phyloP scores from a whole-genome alignment of 2,329 filamentous ascomycete species.

The Pezicula carpinea region DNA sequence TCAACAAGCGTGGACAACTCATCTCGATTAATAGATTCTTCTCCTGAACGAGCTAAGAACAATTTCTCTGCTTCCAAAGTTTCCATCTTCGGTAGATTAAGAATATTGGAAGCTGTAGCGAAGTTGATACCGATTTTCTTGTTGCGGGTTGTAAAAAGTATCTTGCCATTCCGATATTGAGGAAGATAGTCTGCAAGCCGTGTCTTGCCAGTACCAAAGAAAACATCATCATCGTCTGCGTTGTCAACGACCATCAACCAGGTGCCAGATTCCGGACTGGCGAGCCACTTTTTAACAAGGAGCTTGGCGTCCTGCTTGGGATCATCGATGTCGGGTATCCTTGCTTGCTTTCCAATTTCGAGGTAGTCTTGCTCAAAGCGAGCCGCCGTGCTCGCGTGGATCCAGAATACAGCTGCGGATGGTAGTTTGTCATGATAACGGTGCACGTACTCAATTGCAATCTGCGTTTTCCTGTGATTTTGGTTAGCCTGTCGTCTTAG shows the following conservation, averaged over 20 bases:
- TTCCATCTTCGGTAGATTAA: conserved; percentile 1
- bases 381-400: conserved; percentile 6
- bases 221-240: conserved; percentile 23
- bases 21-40: neutral
- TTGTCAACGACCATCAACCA: conserved; percentile 34
- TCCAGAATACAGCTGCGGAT: conserved; percentile 30
- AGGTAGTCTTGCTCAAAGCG: neutral
- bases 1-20: neutral
- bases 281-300: neutral
- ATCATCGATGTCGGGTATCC: neutral
- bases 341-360: neutral
- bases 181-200: neutral
- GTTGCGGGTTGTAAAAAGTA: conserved; percentile 4
- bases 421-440: conserved; percentile 13
- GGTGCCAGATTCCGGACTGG: neutral
- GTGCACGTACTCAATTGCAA: conserved; percentile 30
- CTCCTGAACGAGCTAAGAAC: conserved; percentile 9
- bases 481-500: neutral
- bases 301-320: neutral
- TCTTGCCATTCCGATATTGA: neutral
- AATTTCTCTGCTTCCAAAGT: neutral
- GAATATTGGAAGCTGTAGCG: neutral
- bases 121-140: neutral
- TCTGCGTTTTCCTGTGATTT: conserved; percentile 25
- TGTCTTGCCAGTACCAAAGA: neutral